phyloP scores from a whole-genome alignment of 1,139 yeast species.

The Candida glucosophila region DNA sequence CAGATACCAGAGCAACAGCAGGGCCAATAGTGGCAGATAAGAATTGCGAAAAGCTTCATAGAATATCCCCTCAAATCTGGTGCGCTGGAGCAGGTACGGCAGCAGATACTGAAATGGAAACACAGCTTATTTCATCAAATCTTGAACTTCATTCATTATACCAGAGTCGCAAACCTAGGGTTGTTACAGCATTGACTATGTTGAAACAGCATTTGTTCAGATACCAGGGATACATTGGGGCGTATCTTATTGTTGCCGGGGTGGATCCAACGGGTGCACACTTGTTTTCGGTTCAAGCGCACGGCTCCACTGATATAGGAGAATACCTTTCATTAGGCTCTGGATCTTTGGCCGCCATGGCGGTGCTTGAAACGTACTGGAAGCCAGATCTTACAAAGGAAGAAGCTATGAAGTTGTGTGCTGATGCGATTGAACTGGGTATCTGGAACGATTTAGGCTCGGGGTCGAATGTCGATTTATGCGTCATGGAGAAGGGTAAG shows the following conservation, averaged over 20 bases:
- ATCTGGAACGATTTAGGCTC: conserved; percentile 99
- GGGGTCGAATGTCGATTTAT: conserved; percentile 93
- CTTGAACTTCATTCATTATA: conserved; percentile 81
- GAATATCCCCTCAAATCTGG: conserved; percentile 92
- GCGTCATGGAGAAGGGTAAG: conserved; percentile 90
- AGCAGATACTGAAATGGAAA: conserved; percentile 97
- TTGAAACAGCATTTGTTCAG: conserved; percentile 91
- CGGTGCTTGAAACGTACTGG: conserved; percentile 88
- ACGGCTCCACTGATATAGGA: conserved; percentile 95
- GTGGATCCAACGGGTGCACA: conserved; percentile 95
- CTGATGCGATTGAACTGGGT: conserved; percentile 95
- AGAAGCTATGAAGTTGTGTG: conserved; percentile 81
- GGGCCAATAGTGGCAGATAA: conserved; percentile 96
- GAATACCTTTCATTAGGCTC: conserved; percentile 89
- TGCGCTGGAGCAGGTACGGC: conserved; percentile 99
- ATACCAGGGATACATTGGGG: conserved; percentile 96
- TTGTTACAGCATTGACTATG: conserved; percentile 86
- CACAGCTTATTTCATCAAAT: conserved; percentile 85
- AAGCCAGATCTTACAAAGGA: conserved; percentile 68
- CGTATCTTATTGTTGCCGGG: conserved; percentile 94
- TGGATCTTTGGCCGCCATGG: conserved; percentile 99
- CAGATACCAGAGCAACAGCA: conserved; percentile 96
- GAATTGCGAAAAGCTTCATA: conserved; percentile 92
- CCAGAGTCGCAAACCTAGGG: conserved; percentile 82
- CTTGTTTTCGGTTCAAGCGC: conserved; percentile 89